Evolutionary conservation across 176 grass and related monocot genomes (phyloP), one percentile per base, ranked within the genome.

Genomic region (Eremochloa ophiuroides): DNA sequence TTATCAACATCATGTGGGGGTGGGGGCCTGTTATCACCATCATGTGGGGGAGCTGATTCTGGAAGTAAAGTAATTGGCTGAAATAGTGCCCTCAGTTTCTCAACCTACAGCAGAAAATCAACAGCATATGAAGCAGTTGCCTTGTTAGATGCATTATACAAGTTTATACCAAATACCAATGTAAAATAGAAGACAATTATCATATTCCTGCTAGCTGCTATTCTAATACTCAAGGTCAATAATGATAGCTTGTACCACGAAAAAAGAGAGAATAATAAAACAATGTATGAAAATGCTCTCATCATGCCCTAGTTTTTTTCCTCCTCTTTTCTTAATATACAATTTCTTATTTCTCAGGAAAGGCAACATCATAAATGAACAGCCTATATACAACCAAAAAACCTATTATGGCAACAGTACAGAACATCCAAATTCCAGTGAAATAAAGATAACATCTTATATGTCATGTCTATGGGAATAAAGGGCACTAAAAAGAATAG

Each of bases 81-180:
- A 68, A 90, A 93, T 69, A 90, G 76, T 18, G 38, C 42, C 40
- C 75, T 85, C 78, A 93, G 58, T 61, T 88, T 87, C 48, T 78
- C 63, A 62, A 93, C 85, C 91, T 93, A 77, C 73, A 88, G 80
- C 25, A 73, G 33, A 88, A 68, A 40, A 60, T 23, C 34, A 81
- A 76, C 29, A 78, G 65, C 46, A 38, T 22, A 71, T 34, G 76
- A 39, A 27, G 10, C 33, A 44, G 59, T 23, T 38, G 40, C 9
- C 34, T 60, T 20, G 18, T 51, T 46, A 79, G 53, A 50, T 66
- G 8, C 47, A 84, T 55, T n/a, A n/a, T 8, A 8, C 56, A 56
- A 66, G 40, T 70, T 79, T 28, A 79, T 59, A 66, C 59, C 73
- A 37, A 74, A 37, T 25, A 56, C 41, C 25, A 68, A 69, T 4